Conservation (phyloP, 345 rosid species). For the Cardiospermum halicacabum region DNA sequence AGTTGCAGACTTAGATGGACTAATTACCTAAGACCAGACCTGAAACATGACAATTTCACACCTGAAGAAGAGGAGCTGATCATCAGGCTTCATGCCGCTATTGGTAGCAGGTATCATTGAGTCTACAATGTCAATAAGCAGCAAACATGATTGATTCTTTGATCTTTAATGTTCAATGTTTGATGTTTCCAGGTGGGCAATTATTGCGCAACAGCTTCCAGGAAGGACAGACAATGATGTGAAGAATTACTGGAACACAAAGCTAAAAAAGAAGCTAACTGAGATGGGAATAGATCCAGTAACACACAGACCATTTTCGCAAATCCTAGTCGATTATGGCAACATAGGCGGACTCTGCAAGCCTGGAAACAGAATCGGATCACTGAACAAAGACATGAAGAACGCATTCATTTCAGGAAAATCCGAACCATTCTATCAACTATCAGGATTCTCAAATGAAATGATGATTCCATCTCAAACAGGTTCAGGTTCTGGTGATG, state of each 20-base stretch:
- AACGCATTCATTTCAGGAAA: slow-evolving; percentile 22
- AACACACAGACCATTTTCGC: slow-evolving; percentile 90
- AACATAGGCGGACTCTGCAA: slow-evolving; percentile 57
- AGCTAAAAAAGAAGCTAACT: slow-evolving; percentile 77
- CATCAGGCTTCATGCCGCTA: slow-evolving; percentile 79
- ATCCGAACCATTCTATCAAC: slow-evolving; percentile 17
- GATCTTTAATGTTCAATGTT: too few species aligned
- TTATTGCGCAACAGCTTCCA: slow-evolving; percentile 87
- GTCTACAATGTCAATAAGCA: too few species aligned
- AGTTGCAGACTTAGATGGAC: slow-evolving; percentile 79
- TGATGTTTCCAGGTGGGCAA: slow-evolving; percentile 88
- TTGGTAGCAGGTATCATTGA: slow-evolving; percentile 99
- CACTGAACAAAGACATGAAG: slow-evolving; percentile 41
- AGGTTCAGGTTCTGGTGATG: too few species aligned
- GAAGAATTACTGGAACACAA: slow-evolving; percentile 91
- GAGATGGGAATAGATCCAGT: slow-evolving; percentile 95
- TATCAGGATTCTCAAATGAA: slow-evolving; percentile 15
- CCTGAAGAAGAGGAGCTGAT: slow-evolving; percentile 83
- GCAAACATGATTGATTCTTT: too few species aligned
- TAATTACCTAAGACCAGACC: slow-evolving; percentile 55
- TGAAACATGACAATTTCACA: slow-evolving; percentile 64
- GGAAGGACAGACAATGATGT: slow-evolving; percentile 96
- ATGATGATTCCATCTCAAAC: too few species aligned
- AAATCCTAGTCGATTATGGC: slow-evolving; percentile 80
- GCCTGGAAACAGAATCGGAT: slow-evolving; percentile 39